Evolutionary conservation across 176 grass and related monocot species (phyloP), one percentile per base, ranked within the genome.

Genomic region (Poa pratensis): DNA sequence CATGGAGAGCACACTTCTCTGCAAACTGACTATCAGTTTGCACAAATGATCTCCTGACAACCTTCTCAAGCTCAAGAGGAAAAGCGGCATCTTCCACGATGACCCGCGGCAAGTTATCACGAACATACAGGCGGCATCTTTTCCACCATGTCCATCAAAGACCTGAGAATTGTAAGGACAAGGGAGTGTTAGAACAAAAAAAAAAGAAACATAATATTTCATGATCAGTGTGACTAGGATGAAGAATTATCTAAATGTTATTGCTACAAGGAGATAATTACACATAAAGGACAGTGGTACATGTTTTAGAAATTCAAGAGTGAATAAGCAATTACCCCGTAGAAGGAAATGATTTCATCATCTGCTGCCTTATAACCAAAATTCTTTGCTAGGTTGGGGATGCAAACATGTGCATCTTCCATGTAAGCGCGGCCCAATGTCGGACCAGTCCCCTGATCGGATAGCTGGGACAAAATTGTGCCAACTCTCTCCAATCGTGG

Each of bases 391-490:
- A 99, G 76, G 75, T 99, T 87, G 20, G 91, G 90, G 78, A 99
- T 99, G 88, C 96, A 99, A 17, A 99, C 88, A 76, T 99, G 96
- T 0, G 93, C 84, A 85, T 99, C 96, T 89, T 99, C 93, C 96
- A 99, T 99, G 84, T 88, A 35, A 11, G 82, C 39, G 1, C 96
- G 96, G 28, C 64, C 40, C 96, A 49, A 99, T 96, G 85, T 99
- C 78, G 16, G 91, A 94, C 88, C 94, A 99, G 4, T 99, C 96
- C 24, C 96, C 96, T 52, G 93, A 94, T 1, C 96, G 86, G n/a
- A 94, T 78, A 67, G 20, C 66, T 3, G 96, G 96, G 17, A 83
- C 43, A 39, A 99, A 99, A 59, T 80, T 86, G 50, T 28, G 71
- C 71, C 71, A 74, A 8, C 15, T 74, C 24, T 74, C 71, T 73